Percentiles rank a stretch among this genome's conserved stretches.
Conservation (phyloP, 2,329 filamentous ascomycete genomes). For the Knufia fluminis region DNA sequence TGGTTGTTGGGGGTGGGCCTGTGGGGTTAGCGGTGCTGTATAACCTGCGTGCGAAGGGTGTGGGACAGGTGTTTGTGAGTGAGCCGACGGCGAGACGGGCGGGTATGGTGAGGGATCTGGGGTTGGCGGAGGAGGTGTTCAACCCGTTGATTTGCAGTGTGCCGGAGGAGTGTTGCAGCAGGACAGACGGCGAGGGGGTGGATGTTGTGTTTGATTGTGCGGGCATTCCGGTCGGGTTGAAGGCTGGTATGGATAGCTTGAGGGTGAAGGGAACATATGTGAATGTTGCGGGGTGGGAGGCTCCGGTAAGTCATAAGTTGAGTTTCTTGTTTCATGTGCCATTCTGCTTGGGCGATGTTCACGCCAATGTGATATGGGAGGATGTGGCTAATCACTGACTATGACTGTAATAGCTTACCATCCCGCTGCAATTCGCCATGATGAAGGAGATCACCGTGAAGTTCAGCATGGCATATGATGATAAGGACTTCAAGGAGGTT, state of each 20-base stretch:
- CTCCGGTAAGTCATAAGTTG: conserved; percentile 30
- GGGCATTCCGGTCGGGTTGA: conserved; percentile 42
- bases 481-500: conserved; percentile 27
- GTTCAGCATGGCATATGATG: conserved; percentile 26
- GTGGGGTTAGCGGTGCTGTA: conserved; percentile 44
- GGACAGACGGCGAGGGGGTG: conserved; percentile 34
- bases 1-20: conserved; percentile 46
- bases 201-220: conserved; percentile 45
- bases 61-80: conserved; percentile 41
- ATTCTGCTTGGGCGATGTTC: neutral
- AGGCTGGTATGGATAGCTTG: conserved; percentile 39
- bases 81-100: conserved; percentile 41
- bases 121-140: conserved; percentile 35
- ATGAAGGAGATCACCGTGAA: conserved; percentile 27
- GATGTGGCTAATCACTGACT: no score
- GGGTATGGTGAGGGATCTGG: conserved; percentile 39
- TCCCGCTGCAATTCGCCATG: conserved; percentile 24
- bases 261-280: conserved; percentile 42
- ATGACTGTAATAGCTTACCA: conserved; percentile 15
- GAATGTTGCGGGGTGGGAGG: conserved; percentile 49
- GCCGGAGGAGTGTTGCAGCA: conserved; percentile 26
- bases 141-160: conserved; percentile 43
- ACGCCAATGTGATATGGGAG: neutral
- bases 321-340: neutral
- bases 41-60: conserved; percentile 34